A percentile compares a stretch with the other conserved stretches of the same genome.
Conservation (phyloP, 257 asterid genomes). For the Solanum rostratum region DNA sequence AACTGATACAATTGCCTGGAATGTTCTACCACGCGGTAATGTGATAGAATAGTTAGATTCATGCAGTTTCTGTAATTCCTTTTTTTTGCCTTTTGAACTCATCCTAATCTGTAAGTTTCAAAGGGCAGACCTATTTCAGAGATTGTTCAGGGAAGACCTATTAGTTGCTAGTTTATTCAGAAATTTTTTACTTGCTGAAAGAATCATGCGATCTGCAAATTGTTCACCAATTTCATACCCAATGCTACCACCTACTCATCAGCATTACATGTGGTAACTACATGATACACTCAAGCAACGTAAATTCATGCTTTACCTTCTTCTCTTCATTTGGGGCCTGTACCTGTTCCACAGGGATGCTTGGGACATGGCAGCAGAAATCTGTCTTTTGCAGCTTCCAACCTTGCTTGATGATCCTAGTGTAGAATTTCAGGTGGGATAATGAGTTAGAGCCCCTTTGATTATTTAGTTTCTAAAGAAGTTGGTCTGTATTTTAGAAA, state of each 20-base stretch:
- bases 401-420: slow-evolving; percentile 73
- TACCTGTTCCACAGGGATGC: slow-evolving; percentile 67
- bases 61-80: neutral
- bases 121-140: slow-evolving; percentile 79
- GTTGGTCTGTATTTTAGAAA: neutral
- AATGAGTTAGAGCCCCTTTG: neutral
- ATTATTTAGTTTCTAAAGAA: neutral
- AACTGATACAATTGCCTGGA: slow-evolving; percentile 99
- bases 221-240: slow-evolving; percentile 96
- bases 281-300: neutral
- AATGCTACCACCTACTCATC: slow-evolving; percentile 89
- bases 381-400: slow-evolving; percentile 96
- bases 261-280: slow-evolving; percentile 91
- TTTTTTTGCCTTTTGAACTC: neutral
- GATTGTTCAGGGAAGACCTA: slow-evolving; percentile 94
- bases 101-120: slow-evolving; percentile 11
- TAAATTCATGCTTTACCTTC: neutral
- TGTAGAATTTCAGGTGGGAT: slow-evolving; percentile 82
- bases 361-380: slow-evolving; percentile 99
- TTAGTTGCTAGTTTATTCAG: slow-evolving; percentile 96
- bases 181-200: slow-evolving; percentile 91
- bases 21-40: slow-evolving; percentile 95
- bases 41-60: neutral
- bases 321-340: neutral
- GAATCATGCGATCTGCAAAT: slow-evolving; percentile 97